phyloP scores from a whole-genome alignment of 31 red algal species.

The Bonnemaisonia californica region DNA sequence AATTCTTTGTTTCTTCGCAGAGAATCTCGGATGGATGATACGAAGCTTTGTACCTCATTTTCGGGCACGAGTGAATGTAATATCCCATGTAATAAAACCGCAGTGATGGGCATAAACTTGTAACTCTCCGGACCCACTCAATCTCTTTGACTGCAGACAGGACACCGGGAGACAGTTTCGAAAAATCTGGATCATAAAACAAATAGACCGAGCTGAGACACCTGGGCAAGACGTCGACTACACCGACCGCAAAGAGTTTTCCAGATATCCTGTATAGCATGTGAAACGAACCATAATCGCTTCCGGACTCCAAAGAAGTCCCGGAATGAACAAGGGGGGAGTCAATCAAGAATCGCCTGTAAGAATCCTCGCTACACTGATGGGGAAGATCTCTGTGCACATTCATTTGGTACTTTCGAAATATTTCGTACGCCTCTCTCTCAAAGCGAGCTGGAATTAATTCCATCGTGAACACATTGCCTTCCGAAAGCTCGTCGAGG shows the following conservation, averaged over 20 bases:
- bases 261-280: constrained; percentile 72
- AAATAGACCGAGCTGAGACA: constrained; percentile 88
- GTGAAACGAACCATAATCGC: constrained; percentile 76
- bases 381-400: constrained; percentile 57
- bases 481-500: constrained; percentile 1
- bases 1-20: constrained; percentile 78
- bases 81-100: constrained; percentile 94
- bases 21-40: constrained; percentile 78
- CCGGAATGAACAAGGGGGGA: constrained; percentile 48
- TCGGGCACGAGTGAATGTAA: constrained; percentile 89
- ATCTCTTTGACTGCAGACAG: constrained; percentile 87
- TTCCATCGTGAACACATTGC: constrained; percentile 55
- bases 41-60: constrained; percentile 91
- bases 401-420: constrained; percentile 73
- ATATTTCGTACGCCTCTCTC: constrained; percentile 71
- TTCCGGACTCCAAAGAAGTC: neutral
- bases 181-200: constrained; percentile 88
- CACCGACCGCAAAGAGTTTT: constrained; percentile 78
- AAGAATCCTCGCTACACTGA: constrained; percentile 58
- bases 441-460: constrained; percentile 59
- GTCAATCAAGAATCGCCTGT: constrained; percentile 80
- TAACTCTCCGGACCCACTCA: constrained; percentile 44
- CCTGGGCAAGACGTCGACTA: constrained; percentile 86
- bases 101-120: constrained; percentile 36
- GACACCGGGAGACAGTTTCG: constrained; percentile 76